Evolutionary conservation across 768 basidiomycete genomes (phyloP), one percentile per base, ranked within the genome.

Genomic region (Serpula lacrymans): DNA sequence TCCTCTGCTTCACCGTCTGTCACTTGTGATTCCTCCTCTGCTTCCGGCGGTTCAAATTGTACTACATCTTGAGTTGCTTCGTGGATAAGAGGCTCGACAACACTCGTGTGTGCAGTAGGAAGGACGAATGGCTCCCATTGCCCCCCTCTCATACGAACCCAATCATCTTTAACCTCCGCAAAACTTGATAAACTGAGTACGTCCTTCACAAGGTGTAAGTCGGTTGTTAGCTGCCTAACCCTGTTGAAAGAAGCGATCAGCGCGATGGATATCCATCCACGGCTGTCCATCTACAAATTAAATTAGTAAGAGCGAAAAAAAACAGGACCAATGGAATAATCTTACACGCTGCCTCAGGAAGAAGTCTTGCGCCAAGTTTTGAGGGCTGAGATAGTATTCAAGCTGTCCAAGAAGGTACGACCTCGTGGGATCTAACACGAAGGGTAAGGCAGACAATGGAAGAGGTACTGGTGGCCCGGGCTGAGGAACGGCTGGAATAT

Each of bases 331-430:
- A 45, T n/a, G 18, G 23, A 22, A 24, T 34, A 34, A 12, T 70
- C 82, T 55, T 52, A 88, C 91, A 67, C 78, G 71, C 63, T 82
- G 74, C 38, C 90, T 75, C 25, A 97, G 69, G 65, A 75, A 95
- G 49, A 86, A 74, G 59, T 97, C 93, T 57, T 82, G 78, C n/a
- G 77, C 85, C 67, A 97, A 72, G 57, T 95, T 96, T 58, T 96
- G 83, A 41, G 84, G 71, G 51, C 90, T 89, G 50, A 97, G 71
- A 66, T 95, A 97, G 61, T 91, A 96, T 63, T 95, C 94, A 37
- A 95, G 64, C 61, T 95, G 87, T 1, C 79, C 83, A 31, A 95
- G 74, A 20, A 95, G 68, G 57, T 76, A 80, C 52, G 73, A 84
- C 35, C 80, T 62, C 36, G 75, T 79, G 17, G 77, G 63, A 53